Conservation (phyloP, 192 early-diverging fungal genomes). For the Rhizoclosmatium globosum region DNA sequence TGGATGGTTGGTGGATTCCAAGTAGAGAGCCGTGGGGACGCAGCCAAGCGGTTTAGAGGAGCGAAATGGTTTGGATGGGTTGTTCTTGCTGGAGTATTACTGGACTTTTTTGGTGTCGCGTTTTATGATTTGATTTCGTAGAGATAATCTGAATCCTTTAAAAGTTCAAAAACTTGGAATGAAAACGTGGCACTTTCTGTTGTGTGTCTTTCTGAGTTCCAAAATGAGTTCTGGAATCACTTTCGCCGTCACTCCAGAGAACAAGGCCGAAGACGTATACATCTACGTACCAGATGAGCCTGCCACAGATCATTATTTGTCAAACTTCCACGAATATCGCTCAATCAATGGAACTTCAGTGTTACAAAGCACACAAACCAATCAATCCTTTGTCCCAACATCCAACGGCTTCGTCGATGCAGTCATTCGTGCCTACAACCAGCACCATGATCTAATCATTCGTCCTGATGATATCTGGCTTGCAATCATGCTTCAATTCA, state of each 20-base stretch:
- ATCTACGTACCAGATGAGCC: neutral
- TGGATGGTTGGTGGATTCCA: constrained; percentile 84
- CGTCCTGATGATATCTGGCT: constrained; percentile 35
- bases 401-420: constrained; percentile 31
- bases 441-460: constrained; percentile 27
- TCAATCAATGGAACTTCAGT: neutral
- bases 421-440: constrained; percentile 22
- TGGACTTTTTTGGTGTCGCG: constrained; percentile 58
- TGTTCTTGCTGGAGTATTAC: constrained; percentile 75
- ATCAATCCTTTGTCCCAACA: neutral
- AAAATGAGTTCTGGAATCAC: neutral
- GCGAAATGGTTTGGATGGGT: constrained; percentile 83
- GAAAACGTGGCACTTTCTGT: too few species aligned
- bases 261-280: neutral
- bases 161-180: too few species aligned
- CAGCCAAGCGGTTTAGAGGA: constrained; percentile 70
- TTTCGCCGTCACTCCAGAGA: neutral
- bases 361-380: neutral
- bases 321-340: neutral
- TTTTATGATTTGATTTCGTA: neutral
- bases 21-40: constrained; percentile 33
- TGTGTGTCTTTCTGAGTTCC: too few species aligned
- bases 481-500: constrained; percentile 30
- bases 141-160: too few species aligned
- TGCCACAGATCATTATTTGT: neutral